Evolutionary conservation across 2,329 filamentous ascomycete species (phyloP).

Genomic region (Penicillium sp.): DNA sequence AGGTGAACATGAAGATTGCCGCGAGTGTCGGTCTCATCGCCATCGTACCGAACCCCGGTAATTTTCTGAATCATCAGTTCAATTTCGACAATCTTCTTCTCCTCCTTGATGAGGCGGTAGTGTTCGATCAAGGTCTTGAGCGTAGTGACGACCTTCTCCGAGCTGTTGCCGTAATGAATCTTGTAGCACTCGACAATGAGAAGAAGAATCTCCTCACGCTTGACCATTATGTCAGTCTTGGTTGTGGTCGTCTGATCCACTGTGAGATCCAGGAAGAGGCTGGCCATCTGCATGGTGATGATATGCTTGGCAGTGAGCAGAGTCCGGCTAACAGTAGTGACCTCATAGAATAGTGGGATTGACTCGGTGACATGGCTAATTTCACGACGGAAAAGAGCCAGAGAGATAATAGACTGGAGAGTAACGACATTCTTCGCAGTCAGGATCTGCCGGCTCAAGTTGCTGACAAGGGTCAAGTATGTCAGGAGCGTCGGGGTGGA

Average conservation of each 20-base stretch:
- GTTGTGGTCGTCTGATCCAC: slow-evolving; percentile 32
- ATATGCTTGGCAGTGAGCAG: slow-evolving; percentile 46
- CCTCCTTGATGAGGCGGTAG: slow-evolving; percentile 52
- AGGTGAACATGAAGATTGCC: slow-evolving; percentile 34
- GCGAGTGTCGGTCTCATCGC: slow-evolving; percentile 21
- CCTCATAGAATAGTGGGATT: slow-evolving; percentile 47
- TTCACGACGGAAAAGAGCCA: slow-evolving; percentile 47
- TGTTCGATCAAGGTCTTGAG: slow-evolving; percentile 51
- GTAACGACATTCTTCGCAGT: slow-evolving; percentile 46
- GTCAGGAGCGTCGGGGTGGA: slow-evolving; percentile 33
- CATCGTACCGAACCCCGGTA: slow-evolving; percentile 17
- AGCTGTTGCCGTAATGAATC: slow-evolving; percentile 49
- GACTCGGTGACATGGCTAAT: slow-evolving; percentile 32
- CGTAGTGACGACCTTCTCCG: slow-evolving; percentile 48
- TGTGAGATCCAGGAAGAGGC: slow-evolving; percentile 49
- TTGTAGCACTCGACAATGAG: slow-evolving; percentile 53
- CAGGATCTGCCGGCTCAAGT: slow-evolving; percentile 35
- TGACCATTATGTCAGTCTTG: slow-evolving; percentile 37
- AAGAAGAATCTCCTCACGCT: slow-evolving; percentile 49
- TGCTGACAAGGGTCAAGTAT: slow-evolving; percentile 31
- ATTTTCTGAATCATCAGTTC: slow-evolving; percentile 27
- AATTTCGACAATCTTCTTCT: slow-evolving; percentile 46
- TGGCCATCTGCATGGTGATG: slow-evolving; percentile 50
- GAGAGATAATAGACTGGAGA: slow-evolving; percentile 51
- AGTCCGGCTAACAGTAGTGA: slow-evolving; percentile 42